phyloP scores from a whole-genome alignment of 208 protist genomes.

The Tetramitus jugosus region DNA sequence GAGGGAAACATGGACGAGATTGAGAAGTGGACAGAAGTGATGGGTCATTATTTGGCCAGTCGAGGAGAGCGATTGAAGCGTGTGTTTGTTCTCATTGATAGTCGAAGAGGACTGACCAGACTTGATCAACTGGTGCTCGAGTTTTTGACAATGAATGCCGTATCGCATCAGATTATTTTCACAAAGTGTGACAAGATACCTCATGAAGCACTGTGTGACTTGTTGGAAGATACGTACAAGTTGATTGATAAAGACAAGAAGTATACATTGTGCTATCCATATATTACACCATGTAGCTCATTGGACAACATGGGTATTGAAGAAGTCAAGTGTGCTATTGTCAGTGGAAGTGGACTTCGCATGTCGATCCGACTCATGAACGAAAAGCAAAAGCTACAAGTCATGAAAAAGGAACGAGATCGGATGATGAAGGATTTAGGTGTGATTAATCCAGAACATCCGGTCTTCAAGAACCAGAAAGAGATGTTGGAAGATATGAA shows the following conservation, averaged over 20 bases:
- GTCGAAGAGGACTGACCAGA: background rate
- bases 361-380: too few relatives aligned
- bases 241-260: background rate
- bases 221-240: background rate
- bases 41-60: background rate
- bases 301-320: background rate
- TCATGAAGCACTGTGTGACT: background rate
- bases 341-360: background rate
- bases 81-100: background rate
- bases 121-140: background rate
- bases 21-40: background rate
- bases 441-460: too few relatives aligned
- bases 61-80: background rate
- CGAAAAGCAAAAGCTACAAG: too few relatives aligned
- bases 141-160: background rate
- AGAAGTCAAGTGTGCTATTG: background rate
- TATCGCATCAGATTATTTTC: background rate
- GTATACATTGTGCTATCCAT: background rate
- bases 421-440: too few relatives aligned
- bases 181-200: conserved; percentile 6
- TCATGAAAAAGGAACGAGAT: too few relatives aligned
- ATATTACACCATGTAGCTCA: background rate
- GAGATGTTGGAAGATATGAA: too few relatives aligned
- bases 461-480: too few relatives aligned
- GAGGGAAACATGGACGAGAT: conserved; percentile 2